Evolutionary conservation across 2,329 filamentous ascomycete genomes (phyloP).

Genomic region (Colletotrichum chrysophilum): DNA sequence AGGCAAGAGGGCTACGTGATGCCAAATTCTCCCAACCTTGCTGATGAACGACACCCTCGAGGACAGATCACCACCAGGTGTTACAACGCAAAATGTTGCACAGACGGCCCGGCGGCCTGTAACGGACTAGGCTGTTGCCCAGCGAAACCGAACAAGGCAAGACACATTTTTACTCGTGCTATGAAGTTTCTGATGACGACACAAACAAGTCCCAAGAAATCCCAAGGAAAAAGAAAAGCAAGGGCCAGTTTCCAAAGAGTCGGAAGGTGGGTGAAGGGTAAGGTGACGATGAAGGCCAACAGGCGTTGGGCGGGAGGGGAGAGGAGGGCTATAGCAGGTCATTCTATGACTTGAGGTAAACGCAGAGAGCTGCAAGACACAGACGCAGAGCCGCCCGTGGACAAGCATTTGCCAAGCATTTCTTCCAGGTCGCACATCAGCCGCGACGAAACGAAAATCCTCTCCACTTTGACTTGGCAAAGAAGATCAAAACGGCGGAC

Average conservation of each 20-base stretch:
- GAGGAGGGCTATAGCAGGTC: neutral
- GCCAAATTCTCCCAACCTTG: neutral
- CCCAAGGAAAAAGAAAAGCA: neutral
- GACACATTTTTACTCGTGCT: neutral
- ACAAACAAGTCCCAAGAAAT: neutral
- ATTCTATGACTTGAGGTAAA: neutral
- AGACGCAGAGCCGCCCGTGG: slow-evolving; percentile 5
- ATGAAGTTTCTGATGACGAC: neutral
- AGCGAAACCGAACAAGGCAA: neutral
- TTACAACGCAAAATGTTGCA: neutral
- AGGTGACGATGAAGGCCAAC: neutral
- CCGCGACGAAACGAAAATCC: slow-evolving; percentile 10
- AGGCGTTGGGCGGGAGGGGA: neutral
- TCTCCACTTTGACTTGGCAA: slow-evolving; percentile 2
- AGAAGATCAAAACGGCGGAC: slow-evolving; percentile 4
- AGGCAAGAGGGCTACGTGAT: neutral
- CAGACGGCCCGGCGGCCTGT: neutral
- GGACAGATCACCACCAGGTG: neutral
- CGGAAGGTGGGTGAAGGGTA: neutral
- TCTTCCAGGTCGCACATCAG: slow-evolving; percentile 1
- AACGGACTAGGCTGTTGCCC: neutral
- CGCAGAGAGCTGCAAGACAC: neutral
- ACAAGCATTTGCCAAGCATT: slow-evolving; percentile 10
- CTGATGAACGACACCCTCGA: neutral
- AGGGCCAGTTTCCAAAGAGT: neutral